Percentiles rank a stretch among this genome's conserved stretches.
phyloP scores from a whole-genome alignment of 257 asterid genomes.

The Solanum chiquidenum region DNA sequence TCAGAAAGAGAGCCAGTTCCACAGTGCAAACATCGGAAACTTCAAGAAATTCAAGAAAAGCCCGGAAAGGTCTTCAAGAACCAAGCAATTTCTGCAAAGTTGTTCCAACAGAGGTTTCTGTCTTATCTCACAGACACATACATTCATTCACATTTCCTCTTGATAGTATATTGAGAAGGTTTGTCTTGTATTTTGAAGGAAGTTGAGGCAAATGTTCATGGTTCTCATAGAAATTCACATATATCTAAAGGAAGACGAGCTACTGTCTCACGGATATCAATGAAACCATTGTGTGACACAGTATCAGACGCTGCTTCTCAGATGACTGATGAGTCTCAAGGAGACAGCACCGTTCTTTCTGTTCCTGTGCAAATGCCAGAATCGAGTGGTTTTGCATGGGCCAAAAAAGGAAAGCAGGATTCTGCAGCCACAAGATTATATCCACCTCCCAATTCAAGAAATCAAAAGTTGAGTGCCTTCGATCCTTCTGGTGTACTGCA shows the following conservation, averaged over 20 bases:
- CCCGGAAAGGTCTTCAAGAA: conserved; percentile 44
- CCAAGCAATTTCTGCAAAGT: conserved; percentile 36
- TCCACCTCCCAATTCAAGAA: conserved; percentile 18
- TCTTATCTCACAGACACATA: background rate
- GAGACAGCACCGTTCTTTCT: conserved; percentile 32
- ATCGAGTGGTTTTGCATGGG: conserved; percentile 45
- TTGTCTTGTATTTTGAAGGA: conserved; percentile 25
- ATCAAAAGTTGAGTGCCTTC: conserved; percentile 9
- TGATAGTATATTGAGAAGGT: background rate
- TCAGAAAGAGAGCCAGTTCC: conserved; percentile 49
- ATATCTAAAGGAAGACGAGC: conserved; percentile 32
- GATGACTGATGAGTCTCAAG: conserved; percentile 39
- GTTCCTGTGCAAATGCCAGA: conserved; percentile 44
- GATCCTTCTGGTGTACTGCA: conserved; percentile 18
- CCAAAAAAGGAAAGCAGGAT: conserved; percentile 36
- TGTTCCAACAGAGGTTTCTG: conserved; percentile 44
- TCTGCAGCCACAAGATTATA: conserved; percentile 33
- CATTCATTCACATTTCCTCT: background rate
- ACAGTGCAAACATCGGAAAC: conserved; percentile 18
- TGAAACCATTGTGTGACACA: conserved; percentile 45
- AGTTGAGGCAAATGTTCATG: conserved; percentile 22
- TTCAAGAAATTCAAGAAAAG: conserved; percentile 46
- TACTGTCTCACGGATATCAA: conserved; percentile 26
- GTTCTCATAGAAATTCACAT: conserved; percentile 18
- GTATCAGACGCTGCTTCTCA: conserved; percentile 61